Evolutionary conservation across 2,329 filamentous ascomycete species (phyloP), one percentile per base, ranked within the genome.

Genomic region (Claviceps humidiphila): DNA sequence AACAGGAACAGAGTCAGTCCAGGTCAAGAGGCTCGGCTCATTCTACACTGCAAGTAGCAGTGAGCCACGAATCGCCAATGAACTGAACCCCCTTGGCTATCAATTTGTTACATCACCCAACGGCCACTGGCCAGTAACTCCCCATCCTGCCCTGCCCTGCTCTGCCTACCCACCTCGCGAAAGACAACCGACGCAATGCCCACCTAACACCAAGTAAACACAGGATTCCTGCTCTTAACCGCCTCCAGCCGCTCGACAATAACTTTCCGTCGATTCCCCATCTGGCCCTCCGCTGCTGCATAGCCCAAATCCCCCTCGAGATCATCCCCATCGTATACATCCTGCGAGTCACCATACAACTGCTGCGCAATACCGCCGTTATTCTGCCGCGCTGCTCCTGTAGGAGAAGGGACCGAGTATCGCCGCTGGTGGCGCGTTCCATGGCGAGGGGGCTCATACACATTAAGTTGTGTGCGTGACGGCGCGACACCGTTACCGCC

Each of bases 211-310:
- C 93, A 98, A 45, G 87, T 95, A 69, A 98, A 98, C 37, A 98
- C 89, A 2, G 93, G 93, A 64, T 95, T 94, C 66, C 85, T 86
- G 64, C 84, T 88, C 76, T 97, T 97, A 56, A 98, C 93, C 55
- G 91, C 87, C 74, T 98, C 93, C 54, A 98, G 71, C 57, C 93
- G 77, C 74, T 98, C 93, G 47, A 98, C 90, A 73, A 98, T 97
- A 47, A 98, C 93, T 69, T 93, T 95, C 61, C 90, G 80, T 65
- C 86, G 83, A 62, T 89, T 87, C 13, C 87, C 87, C 68, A 97
- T 93, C 80, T 95, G 89, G 26, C 89, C 93, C 66, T 91, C 88
- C 0, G 93, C 93, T 1, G 90, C 91, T 11, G 90, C 89, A 68
- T 95, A 98, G 9, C 93, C 93, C 30, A 98, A 71, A 68, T 98